Evolutionary conservation across 371 early-diverging fungal genomes (phyloP).

Genomic region (Spraguea lophii): DNA sequence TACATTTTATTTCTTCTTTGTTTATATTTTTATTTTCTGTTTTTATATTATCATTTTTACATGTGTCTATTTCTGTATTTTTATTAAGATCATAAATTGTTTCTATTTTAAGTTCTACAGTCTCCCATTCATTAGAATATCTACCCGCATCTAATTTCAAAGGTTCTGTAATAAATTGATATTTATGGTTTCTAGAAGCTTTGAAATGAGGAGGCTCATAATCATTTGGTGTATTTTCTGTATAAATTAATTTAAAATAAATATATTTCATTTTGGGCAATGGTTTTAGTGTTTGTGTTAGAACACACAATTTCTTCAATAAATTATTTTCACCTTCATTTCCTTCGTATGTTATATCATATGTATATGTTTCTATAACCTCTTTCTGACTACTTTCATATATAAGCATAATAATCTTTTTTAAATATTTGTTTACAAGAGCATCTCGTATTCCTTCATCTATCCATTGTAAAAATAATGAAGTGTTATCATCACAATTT

Average conservation of each 20-base stretch:
- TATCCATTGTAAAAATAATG: not conserved
- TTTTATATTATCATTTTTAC: not conserved
- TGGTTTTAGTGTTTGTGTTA: slow-evolving; percentile 7
- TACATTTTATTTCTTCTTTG: slow-evolving; percentile 10
- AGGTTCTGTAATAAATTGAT: not conserved
- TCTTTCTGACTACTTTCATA: not conserved
- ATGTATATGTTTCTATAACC: slow-evolving; percentile 1
- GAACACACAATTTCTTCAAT: not conserved
- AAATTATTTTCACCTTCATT: not conserved
- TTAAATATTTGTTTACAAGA: not conserved
- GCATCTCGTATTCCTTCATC: not conserved
- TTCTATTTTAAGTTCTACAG: not conserved
- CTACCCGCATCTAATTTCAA: not conserved
- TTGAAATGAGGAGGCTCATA: slow-evolving; percentile 14
- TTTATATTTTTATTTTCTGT: not conserved
- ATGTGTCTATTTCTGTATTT: not conserved
- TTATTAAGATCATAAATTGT: not conserved
- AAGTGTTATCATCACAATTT: not conserved
- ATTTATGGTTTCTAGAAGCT: not conserved
- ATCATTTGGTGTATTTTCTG: slow-evolving; percentile 1
- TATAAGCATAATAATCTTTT: not conserved
- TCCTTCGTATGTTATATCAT: not conserved
- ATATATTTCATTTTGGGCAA: slow-evolving; percentile 7
- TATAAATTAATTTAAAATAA: slow-evolving; percentile 3
- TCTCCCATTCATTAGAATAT: not conserved